Evolutionary conservation across 2,329 filamentous ascomycete genomes (phyloP).

Genomic region (Clarireedia paspali): DNA sequence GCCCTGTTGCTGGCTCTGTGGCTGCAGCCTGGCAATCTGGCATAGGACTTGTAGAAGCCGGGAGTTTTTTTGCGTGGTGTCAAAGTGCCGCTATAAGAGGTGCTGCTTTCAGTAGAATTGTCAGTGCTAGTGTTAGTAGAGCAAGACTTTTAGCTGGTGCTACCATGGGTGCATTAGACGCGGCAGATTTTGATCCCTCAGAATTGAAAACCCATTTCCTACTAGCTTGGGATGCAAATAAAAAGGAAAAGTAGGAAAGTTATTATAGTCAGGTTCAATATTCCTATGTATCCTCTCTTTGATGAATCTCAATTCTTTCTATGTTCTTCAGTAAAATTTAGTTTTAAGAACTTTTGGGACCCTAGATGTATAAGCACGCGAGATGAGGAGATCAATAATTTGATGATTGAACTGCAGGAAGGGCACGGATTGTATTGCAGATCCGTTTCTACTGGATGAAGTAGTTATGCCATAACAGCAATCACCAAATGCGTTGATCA

Average conservation of each 20-base stretch:
- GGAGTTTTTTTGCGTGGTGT: constrained; percentile 26
- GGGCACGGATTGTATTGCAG: too few species aligned
- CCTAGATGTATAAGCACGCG: too few species aligned
- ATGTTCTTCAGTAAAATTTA: too few species aligned
- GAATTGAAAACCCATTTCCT: neutral
- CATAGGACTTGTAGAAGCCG: constrained; percentile 22
- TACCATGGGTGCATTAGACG: neutral
- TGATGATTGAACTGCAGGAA: too few species aligned
- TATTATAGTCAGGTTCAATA: too few species aligned
- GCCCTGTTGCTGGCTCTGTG: constrained; percentile 17
- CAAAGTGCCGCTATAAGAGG: constrained; percentile 18
- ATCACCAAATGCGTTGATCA: too few species aligned
- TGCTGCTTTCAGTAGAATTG: neutral
- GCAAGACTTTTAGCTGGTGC: neutral
- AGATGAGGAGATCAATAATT: too few species aligned
- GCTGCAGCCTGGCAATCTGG: constrained; percentile 23
- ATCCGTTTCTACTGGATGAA: too few species aligned
- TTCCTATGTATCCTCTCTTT: too few species aligned
- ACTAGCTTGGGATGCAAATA: neutral
- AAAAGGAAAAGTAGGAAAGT: constrained; percentile 5
- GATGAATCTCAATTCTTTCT: too few species aligned
- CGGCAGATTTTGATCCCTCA: neutral
- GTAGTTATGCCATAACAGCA: too few species aligned
- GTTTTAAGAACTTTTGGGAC: too few species aligned
- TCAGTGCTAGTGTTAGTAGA: neutral